These are phyloP conservation scores for Lactarius indigo DNA, from an alignment of 768 basidiomycete species.

Conservation along the genomic window DNA sequence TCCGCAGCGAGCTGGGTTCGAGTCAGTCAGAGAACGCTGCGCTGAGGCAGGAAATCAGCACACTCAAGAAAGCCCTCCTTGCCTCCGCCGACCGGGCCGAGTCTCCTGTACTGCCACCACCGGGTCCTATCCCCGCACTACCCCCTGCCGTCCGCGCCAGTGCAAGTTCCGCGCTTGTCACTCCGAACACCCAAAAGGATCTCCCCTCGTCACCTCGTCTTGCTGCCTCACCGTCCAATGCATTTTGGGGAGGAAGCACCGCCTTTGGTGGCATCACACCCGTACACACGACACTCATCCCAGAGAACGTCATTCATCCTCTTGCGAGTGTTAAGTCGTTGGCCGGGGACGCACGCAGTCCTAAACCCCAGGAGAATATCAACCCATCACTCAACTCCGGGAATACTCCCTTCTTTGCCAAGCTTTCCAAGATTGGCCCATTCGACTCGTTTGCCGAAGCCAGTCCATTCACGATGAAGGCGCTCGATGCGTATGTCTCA, in stretches of 20 bases:
- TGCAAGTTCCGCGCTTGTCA: conserved; percentile 40
- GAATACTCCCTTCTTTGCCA: conserved; percentile 33
- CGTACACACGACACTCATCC: conserved; percentile 80
- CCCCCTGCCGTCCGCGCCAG: conserved; percentile 24
- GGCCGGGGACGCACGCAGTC: conserved; percentile 26
- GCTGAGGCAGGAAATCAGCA: conserved; percentile 68
- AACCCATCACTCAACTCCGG: conserved; percentile 63
- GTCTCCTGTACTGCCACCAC: conserved; percentile 43
- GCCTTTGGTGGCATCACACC: conserved; percentile 68
- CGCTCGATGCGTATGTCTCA: conserved; percentile 65
- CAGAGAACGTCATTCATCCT: conserved; percentile 41
- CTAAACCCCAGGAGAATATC: conserved; percentile 64
- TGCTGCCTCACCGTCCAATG: conserved; percentile 34
- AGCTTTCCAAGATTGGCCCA: conserved; percentile 35
- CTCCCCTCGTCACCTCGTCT: conserved; percentile 60
- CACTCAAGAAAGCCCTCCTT: conserved; percentile 71
- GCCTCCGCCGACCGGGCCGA: conserved; percentile 54
- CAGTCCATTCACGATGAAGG: conserved; percentile 84
- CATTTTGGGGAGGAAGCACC: conserved; percentile 80
- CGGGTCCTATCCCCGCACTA: conserved; percentile 37
- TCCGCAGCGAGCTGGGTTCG: conserved; percentile 77
- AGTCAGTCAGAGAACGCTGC: conserved; percentile 80
- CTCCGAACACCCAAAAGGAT: conserved; percentile 77
- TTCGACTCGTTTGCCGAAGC: conserved; percentile 77
- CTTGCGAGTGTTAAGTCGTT: conserved; percentile 21